phyloP scores from a whole-genome alignment of 352 stramenopile genomes.

The Thraustochytrium sp. region DNA sequence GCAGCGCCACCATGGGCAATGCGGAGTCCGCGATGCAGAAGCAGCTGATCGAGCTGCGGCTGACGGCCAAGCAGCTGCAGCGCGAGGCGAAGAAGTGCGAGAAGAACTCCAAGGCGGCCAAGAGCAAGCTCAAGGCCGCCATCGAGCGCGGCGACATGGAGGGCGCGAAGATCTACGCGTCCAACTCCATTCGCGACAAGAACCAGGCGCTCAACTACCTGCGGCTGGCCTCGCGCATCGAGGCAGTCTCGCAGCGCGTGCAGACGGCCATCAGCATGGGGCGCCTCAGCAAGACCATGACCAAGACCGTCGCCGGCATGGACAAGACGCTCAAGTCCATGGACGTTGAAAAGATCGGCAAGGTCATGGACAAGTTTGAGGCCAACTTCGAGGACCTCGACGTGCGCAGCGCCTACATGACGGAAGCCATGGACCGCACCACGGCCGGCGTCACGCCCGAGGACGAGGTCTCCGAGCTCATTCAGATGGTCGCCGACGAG shows the following conservation, averaged over 20 bases:
- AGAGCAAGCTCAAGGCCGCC: conserved; percentile 92
- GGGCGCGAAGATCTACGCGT: conserved; percentile 93
- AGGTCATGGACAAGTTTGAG: conserved; percentile 97
- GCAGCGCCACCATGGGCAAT: conserved; percentile 7
- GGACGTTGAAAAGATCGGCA: conserved; percentile 93
- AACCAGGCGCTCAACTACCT: conserved; percentile 91
- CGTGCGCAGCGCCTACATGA: conserved; percentile 95
- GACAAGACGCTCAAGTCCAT: conserved; percentile 89
- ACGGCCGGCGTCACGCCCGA: conserved; percentile 89
- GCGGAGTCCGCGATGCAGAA: conserved; percentile 41
- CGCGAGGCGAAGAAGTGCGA: conserved; percentile 92
- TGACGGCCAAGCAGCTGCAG: conserved; percentile 63
- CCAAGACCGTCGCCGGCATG: conserved; percentile 92
- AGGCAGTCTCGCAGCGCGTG: conserved; percentile 88
- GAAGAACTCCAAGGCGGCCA: conserved; percentile 89
- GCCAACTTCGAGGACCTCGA: conserved; percentile 98
- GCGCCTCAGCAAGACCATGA: conserved; percentile 86
- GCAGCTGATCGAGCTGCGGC: conserved; percentile 44
- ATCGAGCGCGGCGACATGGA: conserved; percentile 88
- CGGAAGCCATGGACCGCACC: conserved; percentile 90
- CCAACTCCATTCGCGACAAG: conserved; percentile 81
- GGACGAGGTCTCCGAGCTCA: conserved; percentile 93
- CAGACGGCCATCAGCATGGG: conserved; percentile 94
- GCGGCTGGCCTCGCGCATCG: conserved; percentile 86
- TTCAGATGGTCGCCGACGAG: conserved; percentile 94